A percentile compares a stretch with the other conserved stretches of the same genome.
These are phyloP conservation scores for Scheffersomyces titani DNA, from an alignment of 1,139 yeast species.

Conservation along the genomic window DNA sequence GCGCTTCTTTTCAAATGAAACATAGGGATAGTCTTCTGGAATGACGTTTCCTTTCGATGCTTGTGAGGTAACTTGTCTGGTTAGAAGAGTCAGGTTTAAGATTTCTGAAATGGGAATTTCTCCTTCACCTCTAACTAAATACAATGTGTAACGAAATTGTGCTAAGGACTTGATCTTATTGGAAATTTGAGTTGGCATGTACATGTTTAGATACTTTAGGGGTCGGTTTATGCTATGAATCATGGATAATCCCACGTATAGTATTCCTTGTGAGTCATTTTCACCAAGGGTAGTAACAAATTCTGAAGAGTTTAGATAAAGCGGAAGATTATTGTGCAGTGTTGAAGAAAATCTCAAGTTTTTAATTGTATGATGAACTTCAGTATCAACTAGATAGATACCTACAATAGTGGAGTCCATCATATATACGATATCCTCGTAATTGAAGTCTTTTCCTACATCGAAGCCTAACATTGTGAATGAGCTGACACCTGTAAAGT, in stretches of 20 bases:
- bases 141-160: conserved; percentile 30
- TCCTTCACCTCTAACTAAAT: conserved; percentile 66
- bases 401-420: conserved; percentile 60
- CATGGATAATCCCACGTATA: conserved; percentile 47
- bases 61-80: conserved; percentile 7
- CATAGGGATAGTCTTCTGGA: conserved; percentile 43
- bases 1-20: conserved; percentile 48
- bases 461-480: conserved; percentile 39
- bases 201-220: conserved; percentile 49
- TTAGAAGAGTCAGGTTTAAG: conserved; percentile 23
- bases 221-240: conserved; percentile 62
- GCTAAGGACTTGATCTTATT: conserved; percentile 13
- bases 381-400: conserved; percentile 32
- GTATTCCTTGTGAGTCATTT: conserved; percentile 10
- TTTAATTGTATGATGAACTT: conserved; percentile 1
- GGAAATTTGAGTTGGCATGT: conserved; percentile 47
- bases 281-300: conserved; percentile 14
- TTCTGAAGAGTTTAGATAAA: conserved; percentile 20
- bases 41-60: conserved; percentile 7
- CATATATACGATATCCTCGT: conserved; percentile 41
- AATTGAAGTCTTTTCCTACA: conserved; percentile 22
- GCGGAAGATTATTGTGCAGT: conserved; percentile 10
- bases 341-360: not conserved
- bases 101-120: conserved; percentile 46
- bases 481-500: conserved; percentile 38